Percentiles rank a stretch among this genome's conserved stretches.
phyloP scores from a whole-genome alignment of 352 stramenopile genomes.

The Pythium pyrilobum region DNA sequence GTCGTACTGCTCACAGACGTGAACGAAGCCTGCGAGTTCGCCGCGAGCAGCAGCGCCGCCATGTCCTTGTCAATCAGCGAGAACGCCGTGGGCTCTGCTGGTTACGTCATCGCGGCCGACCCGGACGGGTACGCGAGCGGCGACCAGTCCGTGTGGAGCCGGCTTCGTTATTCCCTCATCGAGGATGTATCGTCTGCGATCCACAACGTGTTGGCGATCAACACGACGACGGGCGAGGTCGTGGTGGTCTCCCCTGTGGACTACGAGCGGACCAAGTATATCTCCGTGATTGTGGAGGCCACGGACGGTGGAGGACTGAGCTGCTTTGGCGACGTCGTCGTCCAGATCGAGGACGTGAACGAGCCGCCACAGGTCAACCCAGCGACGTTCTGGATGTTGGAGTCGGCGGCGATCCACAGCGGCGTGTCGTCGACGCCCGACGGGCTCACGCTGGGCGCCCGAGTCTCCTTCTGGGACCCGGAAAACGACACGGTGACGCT shows the following conservation, averaged over 20 bases:
- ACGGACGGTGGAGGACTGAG: slow-evolving; percentile 18
- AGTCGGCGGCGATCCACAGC: slow-evolving; percentile 21
- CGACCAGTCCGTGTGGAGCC: slow-evolving; percentile 1
- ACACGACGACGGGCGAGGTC: slow-evolving; percentile 15
- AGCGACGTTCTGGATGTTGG: slow-evolving; percentile 33
- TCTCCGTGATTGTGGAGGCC: slow-evolving; percentile 10
- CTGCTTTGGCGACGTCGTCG: slow-evolving; percentile 5
- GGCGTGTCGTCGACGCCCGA: slow-evolving; percentile 4
- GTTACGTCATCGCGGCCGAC: slow-evolving; percentile 10
- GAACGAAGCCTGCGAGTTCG: slow-evolving; percentile 20
- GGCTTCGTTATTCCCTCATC: slow-evolving; percentile 12
- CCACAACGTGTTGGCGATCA: slow-evolving; percentile 8
- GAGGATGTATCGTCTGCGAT: neutral
- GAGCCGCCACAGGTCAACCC: slow-evolving; percentile 32
- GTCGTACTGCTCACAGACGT: slow-evolving; percentile 10
- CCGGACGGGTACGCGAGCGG: slow-evolving; percentile 8
- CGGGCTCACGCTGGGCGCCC: neutral
- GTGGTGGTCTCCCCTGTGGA: slow-evolving; percentile 8
- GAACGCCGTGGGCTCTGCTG: slow-evolving; percentile 16
- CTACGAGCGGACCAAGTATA: slow-evolving; percentile 8
- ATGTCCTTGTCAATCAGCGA: slow-evolving; percentile 12
- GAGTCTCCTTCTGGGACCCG: slow-evolving; percentile 43
- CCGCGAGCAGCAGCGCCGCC: too few relatives aligned
- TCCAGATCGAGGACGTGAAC: slow-evolving; percentile 28
- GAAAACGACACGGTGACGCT: slow-evolving; percentile 48